Evolutionary conservation across 768 basidiomycete genomes (phyloP).

Genomic region (Tylopilus balloui): DNA sequence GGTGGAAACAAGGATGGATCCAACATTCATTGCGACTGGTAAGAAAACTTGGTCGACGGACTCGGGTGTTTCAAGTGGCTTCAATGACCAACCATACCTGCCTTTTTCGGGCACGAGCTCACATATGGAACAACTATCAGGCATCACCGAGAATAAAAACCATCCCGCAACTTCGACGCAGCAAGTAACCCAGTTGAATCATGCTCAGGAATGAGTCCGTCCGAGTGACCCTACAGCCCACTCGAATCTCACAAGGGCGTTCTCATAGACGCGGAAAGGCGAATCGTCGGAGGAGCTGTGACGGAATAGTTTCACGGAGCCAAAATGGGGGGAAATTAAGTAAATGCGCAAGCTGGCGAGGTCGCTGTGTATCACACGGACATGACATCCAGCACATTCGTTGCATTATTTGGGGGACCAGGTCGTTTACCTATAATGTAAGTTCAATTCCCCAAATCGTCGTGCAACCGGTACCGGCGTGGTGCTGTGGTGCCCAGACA

Average conservation of each 20-base stretch:
- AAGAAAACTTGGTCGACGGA: background rate
- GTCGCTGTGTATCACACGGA: constrained; percentile 21
- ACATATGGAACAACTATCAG: background rate
- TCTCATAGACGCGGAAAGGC: constrained; percentile 4
- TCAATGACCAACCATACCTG: constrained; percentile 14
- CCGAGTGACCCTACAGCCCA: background rate
- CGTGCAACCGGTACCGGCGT: constrained; percentile 21
- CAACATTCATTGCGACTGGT: constrained; percentile 22
- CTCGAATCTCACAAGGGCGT: constrained; percentile 6
- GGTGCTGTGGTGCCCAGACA: constrained; percentile 9
- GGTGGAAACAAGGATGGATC: constrained; percentile 45
- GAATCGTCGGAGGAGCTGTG: constrained; percentile 11
- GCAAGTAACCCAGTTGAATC: background rate
- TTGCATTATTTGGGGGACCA: constrained; percentile 7
- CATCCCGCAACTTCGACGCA: background rate
- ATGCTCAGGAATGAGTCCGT: background rate
- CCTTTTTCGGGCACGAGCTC: constrained; percentile 21
- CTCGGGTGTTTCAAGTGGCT: background rate
- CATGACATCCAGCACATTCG: constrained; percentile 23
- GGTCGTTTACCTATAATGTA: constrained; percentile 15
- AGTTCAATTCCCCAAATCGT: constrained; percentile 15
- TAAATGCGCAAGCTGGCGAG: constrained; percentile 2
- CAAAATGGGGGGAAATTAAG: background rate
- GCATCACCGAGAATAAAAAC: background rate
- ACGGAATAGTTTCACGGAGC: constrained; percentile 1